Conservation (phyloP, 1,139 yeast species). For the Candida anutae region DNA sequence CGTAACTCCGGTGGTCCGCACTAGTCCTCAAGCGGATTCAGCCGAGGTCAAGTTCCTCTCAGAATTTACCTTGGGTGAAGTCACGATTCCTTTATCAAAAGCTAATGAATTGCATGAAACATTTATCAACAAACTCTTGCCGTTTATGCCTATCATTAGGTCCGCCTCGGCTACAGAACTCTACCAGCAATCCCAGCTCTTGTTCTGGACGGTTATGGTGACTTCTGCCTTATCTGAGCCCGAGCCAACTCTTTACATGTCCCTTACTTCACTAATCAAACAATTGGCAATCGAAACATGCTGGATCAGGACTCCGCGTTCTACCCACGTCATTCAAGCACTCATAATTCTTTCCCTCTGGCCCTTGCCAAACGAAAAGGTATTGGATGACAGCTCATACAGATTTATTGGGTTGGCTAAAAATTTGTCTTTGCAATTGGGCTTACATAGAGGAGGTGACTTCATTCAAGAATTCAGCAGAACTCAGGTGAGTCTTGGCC, state of each 20-base stretch:
- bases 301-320: conserved; percentile 89
- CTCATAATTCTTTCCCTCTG: conserved; percentile 73
- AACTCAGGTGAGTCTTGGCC: conserved; percentile 75
- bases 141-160: conserved; percentile 72
- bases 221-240: conserved; percentile 86
- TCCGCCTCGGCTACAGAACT: conserved; percentile 69
- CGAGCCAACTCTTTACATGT: conserved; percentile 73
- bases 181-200: conserved; percentile 72
- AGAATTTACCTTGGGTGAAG: conserved; percentile 71
- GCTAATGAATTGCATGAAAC: conserved; percentile 68
- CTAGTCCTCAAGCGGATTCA: conserved; percentile 2
- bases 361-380: conserved; percentile 93
- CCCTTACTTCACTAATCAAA: conserved; percentile 69
- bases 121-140: conserved; percentile 61
- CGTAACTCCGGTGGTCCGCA: conserved; percentile 14
- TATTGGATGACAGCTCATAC: conserved; percentile 85
- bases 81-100: conserved; percentile 52
- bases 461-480: conserved; percentile 87
- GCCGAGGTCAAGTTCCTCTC: conserved; percentile 20
- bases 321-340: conserved; percentile 91
- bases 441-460: conserved; percentile 84
- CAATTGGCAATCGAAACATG: conserved; percentile 89
- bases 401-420: conserved; percentile 85
- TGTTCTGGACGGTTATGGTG: conserved; percentile 86
- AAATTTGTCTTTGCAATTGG: conserved; percentile 75